Evolutionary conservation across 2,329 filamentous ascomycete genomes (phyloP), one percentile per base, ranked within the genome.

Genomic region (Aspergillus thermomutatus): DNA sequence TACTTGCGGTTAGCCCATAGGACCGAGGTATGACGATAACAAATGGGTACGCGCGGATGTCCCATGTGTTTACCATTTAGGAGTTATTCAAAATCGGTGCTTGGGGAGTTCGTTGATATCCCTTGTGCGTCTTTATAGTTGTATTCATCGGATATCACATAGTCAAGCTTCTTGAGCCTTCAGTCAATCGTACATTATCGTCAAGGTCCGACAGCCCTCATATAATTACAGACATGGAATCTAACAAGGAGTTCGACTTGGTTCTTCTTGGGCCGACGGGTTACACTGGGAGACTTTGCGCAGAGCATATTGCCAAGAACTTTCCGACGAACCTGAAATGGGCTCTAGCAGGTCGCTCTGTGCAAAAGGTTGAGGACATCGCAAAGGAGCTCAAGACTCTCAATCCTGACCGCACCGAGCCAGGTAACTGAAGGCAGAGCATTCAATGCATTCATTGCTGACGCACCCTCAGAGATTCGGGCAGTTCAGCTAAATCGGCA

Each of bases 321-420:
- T 79, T 91, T 1, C 89, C 92, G 0, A 90, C 88, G 19, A 84
- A 91, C 70, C 73, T 96, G 60, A 91, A 86, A 78, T 97, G 92
- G 92, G 92, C 91, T 14, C 80, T 97, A 54, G 90, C 91, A 48
- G 92, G 92, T 28, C 88, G 92, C 26, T 92, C 90, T n/a, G 78
- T 82, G 50, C 77, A 80, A 50, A 96, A 96, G 73, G 82, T 97
- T 4, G 82, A 88, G 63, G 75, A 77, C 43, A 74, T 97, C 10
- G 84, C 86, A 7, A 78, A 85, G 52, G 85, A 90, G 54, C 82
- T 92, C 70, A 85, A 86, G 65, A 70, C 76, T 55, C 67, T 89
- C 57, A 89, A 89, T 69, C 79, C 86, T 2, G 87, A 95, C 71
- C 87, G 92, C 53, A 69, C 78, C 37, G 82, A 84, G 53, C 91